Percentiles rank a stretch among this genome's conserved stretches.
Evolutionary conservation across 73 alveolate genomes (phyloP).

Genomic region (Tetrahymena borealis): DNA sequence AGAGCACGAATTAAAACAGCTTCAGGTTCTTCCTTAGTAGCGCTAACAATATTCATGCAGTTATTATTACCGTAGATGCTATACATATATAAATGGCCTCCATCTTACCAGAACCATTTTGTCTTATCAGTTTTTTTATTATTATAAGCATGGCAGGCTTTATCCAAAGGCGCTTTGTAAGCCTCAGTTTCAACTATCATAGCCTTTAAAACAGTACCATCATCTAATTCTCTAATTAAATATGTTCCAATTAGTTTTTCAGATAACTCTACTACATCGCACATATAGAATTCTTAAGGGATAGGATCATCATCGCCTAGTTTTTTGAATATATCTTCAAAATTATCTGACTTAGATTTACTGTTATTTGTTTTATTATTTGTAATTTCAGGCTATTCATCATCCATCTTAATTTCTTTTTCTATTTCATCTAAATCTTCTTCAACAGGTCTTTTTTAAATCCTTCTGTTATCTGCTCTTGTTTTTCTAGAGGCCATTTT

Average conservation of each 20-base stretch:
- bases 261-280: background rate
- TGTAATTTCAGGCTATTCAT: background rate
- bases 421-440: background rate
- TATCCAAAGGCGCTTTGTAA: constrained; percentile 38
- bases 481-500: background rate
- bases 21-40: constrained; percentile 35
- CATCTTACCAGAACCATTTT: constrained; percentile 40
- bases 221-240: background rate
- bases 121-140: constrained; percentile 37
- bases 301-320: background rate
- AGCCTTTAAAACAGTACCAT: background rate
- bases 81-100: constrained; percentile 29
- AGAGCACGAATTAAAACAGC: constrained; percentile 34
- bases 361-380: background rate
- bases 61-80: constrained; percentile 33
- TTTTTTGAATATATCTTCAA: background rate
- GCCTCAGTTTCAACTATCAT: constrained; percentile 37
- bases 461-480: background rate
- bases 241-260: background rate
- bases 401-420: background rate
- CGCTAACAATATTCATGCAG: constrained; percentile 19
- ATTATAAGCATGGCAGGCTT: constrained; percentile 40
- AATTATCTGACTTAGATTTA: background rate
- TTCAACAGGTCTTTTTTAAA: background rate
- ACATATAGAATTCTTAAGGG: background rate